Percentiles rank a stretch among this genome's conserved stretches.
Conservation (phyloP, 1,139 yeast genomes). For the Geotrichum cucujoidarum region DNA sequence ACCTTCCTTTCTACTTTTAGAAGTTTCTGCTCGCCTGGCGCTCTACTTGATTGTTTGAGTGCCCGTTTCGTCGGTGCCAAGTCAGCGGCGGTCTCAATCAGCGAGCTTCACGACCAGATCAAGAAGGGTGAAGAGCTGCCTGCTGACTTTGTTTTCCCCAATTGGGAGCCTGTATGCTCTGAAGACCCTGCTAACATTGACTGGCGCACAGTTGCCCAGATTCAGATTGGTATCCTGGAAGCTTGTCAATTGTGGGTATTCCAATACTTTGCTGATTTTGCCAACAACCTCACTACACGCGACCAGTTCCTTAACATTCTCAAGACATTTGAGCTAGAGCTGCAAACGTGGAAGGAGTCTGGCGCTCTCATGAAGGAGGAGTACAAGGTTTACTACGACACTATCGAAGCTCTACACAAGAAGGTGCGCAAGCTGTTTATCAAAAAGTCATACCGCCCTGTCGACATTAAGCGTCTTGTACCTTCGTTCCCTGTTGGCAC, state of each 20-base stretch:
- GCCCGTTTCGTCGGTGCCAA: constrained; percentile 55
- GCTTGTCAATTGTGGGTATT: constrained; percentile 67
- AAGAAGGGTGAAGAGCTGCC: constrained; percentile 9
- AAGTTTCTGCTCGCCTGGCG: constrained; percentile 54
- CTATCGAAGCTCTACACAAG: constrained; percentile 55
- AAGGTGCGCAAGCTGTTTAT: constrained; percentile 68
- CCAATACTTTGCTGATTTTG: constrained; percentile 70
- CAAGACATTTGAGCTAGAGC: constrained; percentile 63
- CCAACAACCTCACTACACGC: constrained; percentile 61
- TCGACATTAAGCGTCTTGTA: constrained; percentile 36
- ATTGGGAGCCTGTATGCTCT: constrained; percentile 36
- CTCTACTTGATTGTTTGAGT: constrained; percentile 47
- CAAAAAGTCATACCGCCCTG: constrained; percentile 74
- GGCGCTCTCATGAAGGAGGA: constrained; percentile 34
- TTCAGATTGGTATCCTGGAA: constrained; percentile 78
- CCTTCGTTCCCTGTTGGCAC: constrained; percentile 27
- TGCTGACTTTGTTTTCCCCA: constrained; percentile 35
- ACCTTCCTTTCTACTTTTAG: constrained; percentile 64
- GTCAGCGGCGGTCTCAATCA: constrained; percentile 52
- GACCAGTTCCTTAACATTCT: constrained; percentile 60
- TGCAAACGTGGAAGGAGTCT: constrained; percentile 55
- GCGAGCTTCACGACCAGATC: constrained; percentile 11
- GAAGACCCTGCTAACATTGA: constrained; percentile 37
- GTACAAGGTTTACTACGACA: constrained; percentile 31
- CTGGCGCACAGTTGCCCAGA: constrained; percentile 59